Conservation (phyloP, 78 protist genomes). For the Anaeramoeba flamelloides region DNA sequence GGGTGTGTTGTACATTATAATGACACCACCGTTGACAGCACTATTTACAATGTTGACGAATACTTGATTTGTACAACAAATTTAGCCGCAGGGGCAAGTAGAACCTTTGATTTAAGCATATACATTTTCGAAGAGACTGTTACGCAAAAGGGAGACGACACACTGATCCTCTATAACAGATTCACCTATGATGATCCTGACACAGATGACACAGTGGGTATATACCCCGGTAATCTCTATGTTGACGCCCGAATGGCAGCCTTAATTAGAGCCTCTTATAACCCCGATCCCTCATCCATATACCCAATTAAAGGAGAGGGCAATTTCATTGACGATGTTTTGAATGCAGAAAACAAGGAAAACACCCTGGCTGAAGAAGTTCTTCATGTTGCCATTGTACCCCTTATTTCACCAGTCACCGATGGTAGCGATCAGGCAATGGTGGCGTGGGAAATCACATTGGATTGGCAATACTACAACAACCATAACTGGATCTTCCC, state of each 20-base stretch:
- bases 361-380: conserved; percentile 1
- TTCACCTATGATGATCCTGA: background rate
- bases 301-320: conserved; percentile 6
- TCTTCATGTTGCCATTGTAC: background rate
- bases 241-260: conserved; percentile 3
- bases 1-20: background rate
- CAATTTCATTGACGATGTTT: background rate
- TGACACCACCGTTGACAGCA: background rate
- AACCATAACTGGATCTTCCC: background rate
- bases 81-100: background rate
- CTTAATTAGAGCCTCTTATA: background rate
- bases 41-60: background rate
- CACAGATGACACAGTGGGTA: background rate
- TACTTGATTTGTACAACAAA: background rate
- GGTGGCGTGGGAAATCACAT: background rate
- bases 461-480: conserved; percentile 1
- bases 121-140: background rate
- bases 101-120: background rate
- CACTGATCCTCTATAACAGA: background rate
- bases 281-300: conserved; percentile 1
- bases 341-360: background rate
- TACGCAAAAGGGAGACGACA: background rate
- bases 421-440: conserved; percentile 3
- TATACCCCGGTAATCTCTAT: background rate
- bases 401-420: conserved; percentile 1